Conservation (phyloP, 192 early-diverging fungal species). For the Bifiguratus adelaidae region DNA sequence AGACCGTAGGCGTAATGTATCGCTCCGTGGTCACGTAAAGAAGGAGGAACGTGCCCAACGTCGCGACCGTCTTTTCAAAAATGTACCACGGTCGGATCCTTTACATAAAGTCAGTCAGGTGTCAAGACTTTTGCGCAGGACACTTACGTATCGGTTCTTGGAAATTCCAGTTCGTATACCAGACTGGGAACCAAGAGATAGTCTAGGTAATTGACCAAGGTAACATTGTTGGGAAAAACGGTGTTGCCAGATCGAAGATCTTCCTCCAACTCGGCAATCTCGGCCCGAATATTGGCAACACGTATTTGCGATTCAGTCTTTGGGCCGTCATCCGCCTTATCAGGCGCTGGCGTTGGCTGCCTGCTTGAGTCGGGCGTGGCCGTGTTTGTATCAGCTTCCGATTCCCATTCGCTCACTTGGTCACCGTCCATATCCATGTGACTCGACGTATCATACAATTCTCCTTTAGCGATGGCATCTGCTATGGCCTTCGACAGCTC, state of each 20-base stretch:
- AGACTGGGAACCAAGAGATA: constrained; percentile 83
- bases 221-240: constrained; percentile 72
- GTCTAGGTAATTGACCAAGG: constrained; percentile 72
- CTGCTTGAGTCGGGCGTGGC: no score
- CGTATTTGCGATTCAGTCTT: background rate
- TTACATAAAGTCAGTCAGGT: background rate
- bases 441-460: background rate
- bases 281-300: constrained; percentile 12
- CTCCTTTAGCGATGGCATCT: background rate
- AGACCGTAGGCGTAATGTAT: constrained; percentile 75
- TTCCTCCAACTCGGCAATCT: constrained; percentile 40
- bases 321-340: background rate
- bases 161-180: constrained; percentile 92
- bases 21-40: constrained; percentile 82
- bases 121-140: background rate
- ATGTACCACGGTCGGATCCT: constrained; percentile 81
- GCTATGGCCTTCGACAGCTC: constrained; percentile 9
- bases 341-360: no score
- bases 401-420: background rate
- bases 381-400: no score
- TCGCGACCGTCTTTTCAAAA: constrained; percentile 73
- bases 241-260: constrained; percentile 41
- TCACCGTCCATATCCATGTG: constrained; percentile 2
- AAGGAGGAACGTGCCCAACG: constrained; percentile 65
- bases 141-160: constrained; percentile 62